phyloP scores from a whole-genome alignment of 1,284 basidiomycete species.

The Malassezia dermatis region DNA sequence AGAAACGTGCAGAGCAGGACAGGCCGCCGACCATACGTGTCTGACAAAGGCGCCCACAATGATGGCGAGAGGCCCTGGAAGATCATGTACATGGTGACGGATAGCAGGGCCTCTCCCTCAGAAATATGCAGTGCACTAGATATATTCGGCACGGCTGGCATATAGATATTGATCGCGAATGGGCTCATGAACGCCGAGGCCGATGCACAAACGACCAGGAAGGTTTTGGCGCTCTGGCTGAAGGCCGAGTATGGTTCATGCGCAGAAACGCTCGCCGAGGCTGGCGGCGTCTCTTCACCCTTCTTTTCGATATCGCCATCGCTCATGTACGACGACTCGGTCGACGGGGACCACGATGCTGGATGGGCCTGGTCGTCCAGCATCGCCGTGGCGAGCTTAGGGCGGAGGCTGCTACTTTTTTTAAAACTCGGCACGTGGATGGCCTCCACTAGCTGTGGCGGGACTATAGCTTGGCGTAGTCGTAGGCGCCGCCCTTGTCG shows the following conservation, averaged over 20 bases:
- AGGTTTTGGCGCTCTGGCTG: background rate
- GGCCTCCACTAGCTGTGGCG: background rate
- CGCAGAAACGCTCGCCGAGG: background rate
- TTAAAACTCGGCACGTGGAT: background rate
- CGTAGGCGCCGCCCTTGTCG: slow-evolving; percentile 38
- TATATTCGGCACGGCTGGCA: slow-evolving; percentile 64
- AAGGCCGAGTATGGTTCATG: slow-evolving; percentile 12
- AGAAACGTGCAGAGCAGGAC: slow-evolving; percentile 55
- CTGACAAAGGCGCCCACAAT: slow-evolving; percentile 58
- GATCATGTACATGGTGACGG: slow-evolving; percentile 66
- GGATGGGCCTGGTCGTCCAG: background rate
- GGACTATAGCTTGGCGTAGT: slow-evolving; percentile 23
- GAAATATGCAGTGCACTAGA: slow-evolving; percentile 58
- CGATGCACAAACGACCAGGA: slow-evolving; percentile 9
- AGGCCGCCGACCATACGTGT: slow-evolving; percentile 55
- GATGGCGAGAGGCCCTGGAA: slow-evolving; percentile 54
- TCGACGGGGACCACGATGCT: background rate
- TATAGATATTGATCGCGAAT: slow-evolving; percentile 56
- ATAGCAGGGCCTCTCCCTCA: slow-evolving; percentile 62
- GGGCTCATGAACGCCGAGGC: slow-evolving; percentile 13
- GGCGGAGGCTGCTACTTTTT: background rate
- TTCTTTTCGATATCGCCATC: background rate
- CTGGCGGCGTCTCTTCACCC: background rate
- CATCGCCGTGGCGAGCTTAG: background rate
- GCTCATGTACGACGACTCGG: background rate